Evolutionary conservation across 352 stramenopile species (phyloP), one percentile per base, ranked within the genome.

Genomic region (Phytophthora pseudosyringae): DNA sequence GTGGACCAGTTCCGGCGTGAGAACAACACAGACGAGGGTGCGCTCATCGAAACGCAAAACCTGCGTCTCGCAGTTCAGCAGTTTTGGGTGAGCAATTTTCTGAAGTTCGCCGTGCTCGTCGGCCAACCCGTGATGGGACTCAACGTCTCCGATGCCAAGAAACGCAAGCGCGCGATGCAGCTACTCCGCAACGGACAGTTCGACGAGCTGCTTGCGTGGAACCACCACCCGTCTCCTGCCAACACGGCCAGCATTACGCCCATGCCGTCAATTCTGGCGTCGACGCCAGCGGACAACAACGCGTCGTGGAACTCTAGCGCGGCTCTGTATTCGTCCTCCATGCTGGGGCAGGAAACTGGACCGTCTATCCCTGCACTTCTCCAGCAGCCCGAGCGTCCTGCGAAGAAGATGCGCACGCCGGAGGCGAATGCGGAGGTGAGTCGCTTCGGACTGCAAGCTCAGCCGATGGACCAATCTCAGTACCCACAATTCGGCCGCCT

Each of bases 21-120:
- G 57, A 95, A 92, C 76, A 92, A 92, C 64, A 90, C 83, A 29
- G 78, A 90, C 46, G 83, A 94, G 26, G 85, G 84, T 21, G 82
- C 84, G 36, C 73, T 89, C 35, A 66, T 88, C 39, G 87, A 95
- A 62, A 81, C 85, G 11, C 64, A 88, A 18, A 80, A 92, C 67
- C 65, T 95, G 12, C 78, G 83, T 16, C 75, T 86, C 33, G 87
- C 87, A 5, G 87, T 94, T 45, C 83, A 91, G 65, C 83, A 95
- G 71, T 95, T 95, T 49, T 95, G 87, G 87, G 83, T 93, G 32
- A 65, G 61, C 67, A 93, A 92, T 55, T 92, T 95, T 55, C 70
- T 95, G 59, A 93, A 92, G 63, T 90, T 95, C 46, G 81, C 87
- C 4, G 75, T 95, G 21, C 67, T 89, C 7, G 72, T 94, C 8